Evolutionary conservation across 1,139 yeast species (phyloP), one percentile per base, ranked within the genome.

Genomic region (Sugiyamaella neomexicana): DNA sequence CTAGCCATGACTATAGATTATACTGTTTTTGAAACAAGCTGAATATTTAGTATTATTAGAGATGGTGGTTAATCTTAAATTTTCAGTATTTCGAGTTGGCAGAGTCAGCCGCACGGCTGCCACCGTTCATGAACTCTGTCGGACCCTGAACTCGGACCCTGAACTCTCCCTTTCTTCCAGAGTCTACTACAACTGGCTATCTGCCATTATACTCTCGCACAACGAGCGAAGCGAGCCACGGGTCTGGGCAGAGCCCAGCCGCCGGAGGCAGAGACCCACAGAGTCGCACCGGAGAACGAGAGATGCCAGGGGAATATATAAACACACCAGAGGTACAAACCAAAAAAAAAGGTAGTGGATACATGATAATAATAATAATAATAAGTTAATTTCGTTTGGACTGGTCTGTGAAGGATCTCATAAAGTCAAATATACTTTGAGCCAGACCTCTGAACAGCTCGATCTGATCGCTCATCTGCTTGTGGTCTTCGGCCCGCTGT

Each of bases 1-100:
- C 89, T 85, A 55, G 93, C 90, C 96, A 89, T 90, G 47, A 20
- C 25, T 20, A 20, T 20, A 20, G 5, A 20, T 5, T 3, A 20
- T 20, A 20, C 5, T 5, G 5, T 3, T 5, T 5, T 20, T 20
- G 5, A 20, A 5, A 20, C 25, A 20, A 20, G 5, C 5, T 20
- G 25, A 20, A 3, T 20, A 20, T 3, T 5, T 20, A 5, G 25
- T 7, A 31, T n/a, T n/a, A n/a, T n/a, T n/a, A 7, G 13, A 31
- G 36, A 10, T 31, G 36, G 36, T 31, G 4, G 36, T 31, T 4
- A n/a, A n/a, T 3, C n/a, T 31, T 4, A 31, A 31, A 31, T 31
- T 31, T 31, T 31, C 36, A 31, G 13, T 10, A 31, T 31, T 31
- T 31, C 36, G 7, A 4, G 8, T 31, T 2, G 13, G 8, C 36